Conservation (phyloP, 768 basidiomycete genomes). For the Tubosaeta brunneosetosa region DNA sequence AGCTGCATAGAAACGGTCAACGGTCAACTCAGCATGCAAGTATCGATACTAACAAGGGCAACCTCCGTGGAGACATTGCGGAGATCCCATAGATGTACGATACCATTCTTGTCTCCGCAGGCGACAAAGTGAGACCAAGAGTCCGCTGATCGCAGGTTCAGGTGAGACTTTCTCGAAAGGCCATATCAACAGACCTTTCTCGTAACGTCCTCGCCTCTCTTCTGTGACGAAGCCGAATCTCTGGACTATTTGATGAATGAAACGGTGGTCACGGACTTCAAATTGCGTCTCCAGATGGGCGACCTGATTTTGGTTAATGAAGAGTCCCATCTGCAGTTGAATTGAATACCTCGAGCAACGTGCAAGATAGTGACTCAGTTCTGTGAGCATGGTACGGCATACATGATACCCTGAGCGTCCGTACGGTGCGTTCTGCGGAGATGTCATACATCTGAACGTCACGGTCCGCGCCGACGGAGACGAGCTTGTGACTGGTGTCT, state of each 20-base stretch:
- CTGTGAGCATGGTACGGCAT: conserved; percentile 40
- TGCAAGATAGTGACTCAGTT: conserved; percentile 36
- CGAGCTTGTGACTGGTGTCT: conserved; percentile 44
- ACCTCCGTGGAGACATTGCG: conserved; percentile 31
- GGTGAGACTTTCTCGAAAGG: conserved; percentile 11
- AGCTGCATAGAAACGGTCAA: conserved; percentile 22
- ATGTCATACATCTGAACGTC: conserved; percentile 43
- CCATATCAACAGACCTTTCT: conserved; percentile 37
- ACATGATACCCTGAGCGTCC: conserved; percentile 40
- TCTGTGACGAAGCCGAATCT: conserved; percentile 41
- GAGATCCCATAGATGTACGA: conserved; percentile 45
- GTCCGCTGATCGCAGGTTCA: conserved; percentile 16
- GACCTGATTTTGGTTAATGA: conserved; percentile 30
- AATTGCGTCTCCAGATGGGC: conserved; percentile 49
- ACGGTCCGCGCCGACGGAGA: conserved; percentile 48
- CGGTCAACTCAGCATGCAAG: not conserved
- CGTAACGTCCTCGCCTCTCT: conserved; percentile 39
- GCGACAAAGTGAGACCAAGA: conserved; percentile 36
- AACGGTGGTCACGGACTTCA: conserved; percentile 46
- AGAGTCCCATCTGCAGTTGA: not conserved
- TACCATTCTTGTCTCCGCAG: conserved; percentile 41
- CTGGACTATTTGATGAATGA: conserved; percentile 32
- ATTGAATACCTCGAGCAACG: conserved; percentile 39
- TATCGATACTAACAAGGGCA: conserved; percentile 18
- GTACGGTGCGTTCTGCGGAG: conserved; percentile 40